Percentiles rank a stretch among this genome's conserved stretches.
These are phyloP conservation scores for Helenozyma baotianmanensis DNA, from an alignment of 805 yeast genomes.

Conservation along the genomic window DNA sequence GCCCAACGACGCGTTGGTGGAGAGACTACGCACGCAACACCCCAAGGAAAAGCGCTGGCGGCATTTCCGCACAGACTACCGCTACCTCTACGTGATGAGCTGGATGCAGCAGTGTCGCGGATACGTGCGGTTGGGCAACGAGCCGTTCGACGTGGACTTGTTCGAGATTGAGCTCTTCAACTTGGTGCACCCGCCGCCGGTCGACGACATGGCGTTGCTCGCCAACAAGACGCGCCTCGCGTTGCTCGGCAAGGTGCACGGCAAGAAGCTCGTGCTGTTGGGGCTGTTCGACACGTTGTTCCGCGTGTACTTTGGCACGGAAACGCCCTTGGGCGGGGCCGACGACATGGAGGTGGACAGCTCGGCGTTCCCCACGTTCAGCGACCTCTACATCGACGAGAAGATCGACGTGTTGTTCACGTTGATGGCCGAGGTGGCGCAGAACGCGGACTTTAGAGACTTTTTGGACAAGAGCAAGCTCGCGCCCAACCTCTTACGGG, in stretches of 20 bases:
- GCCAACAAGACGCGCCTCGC: conserved; percentile 41
- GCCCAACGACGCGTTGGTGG: conserved; percentile 14
- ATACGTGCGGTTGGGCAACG: conserved; percentile 44
- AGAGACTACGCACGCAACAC: conserved; percentile 8
- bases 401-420: conserved; percentile 47
- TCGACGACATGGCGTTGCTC: conserved; percentile 33
- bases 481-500: conserved; percentile 22
- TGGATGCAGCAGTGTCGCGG: conserved; percentile 57
- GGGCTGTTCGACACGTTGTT: conserved; percentile 31
- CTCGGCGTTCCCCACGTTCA: conserved; percentile 28
- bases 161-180: conserved; percentile 58
- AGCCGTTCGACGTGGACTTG: conserved; percentile 52
- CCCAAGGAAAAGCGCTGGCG: conserved; percentile 16
- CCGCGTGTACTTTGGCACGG: conserved; percentile 30
- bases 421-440: conserved; percentile 41
- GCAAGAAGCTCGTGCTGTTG: conserved; percentile 26
- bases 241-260: conserved; percentile 37
- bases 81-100: conserved; percentile 35
- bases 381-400: conserved; percentile 37
- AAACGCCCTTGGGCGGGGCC: conserved; percentile 28
- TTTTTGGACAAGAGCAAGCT: conserved; percentile 40
- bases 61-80: conserved; percentile 14
- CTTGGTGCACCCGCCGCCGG: conserved; percentile 28
- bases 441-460: conserved; percentile 41
- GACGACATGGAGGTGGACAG: conserved; percentile 18